Evolutionary conservation across 805 yeast genomes (phyloP).

Genomic region (Barnettozyma californica): DNA sequence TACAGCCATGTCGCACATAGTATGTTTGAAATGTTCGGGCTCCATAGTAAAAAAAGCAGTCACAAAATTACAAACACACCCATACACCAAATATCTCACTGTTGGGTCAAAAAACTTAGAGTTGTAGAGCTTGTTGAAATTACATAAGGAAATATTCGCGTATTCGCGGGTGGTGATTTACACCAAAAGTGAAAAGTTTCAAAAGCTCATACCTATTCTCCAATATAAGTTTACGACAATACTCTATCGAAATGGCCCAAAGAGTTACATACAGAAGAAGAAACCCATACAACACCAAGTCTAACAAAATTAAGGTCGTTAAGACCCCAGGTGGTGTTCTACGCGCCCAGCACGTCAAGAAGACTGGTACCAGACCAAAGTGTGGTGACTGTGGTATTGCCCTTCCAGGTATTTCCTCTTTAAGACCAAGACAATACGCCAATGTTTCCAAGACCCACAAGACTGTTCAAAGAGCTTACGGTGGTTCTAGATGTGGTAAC

Average conservation of each 20-base stretch:
- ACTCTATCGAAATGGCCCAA: conserved; percentile 76
- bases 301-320: conserved; percentile 99
- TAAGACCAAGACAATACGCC: conserved; percentile 99
- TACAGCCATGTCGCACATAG: neutral
- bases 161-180: neutral
- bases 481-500: conserved; percentile 98
- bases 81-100: conserved; percentile 3
- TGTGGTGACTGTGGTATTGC: conserved; percentile 80
- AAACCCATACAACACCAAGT: conserved; percentile 99
- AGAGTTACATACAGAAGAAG: conserved; percentile 99
- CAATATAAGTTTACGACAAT: too few relatives aligned
- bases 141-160: neutral
- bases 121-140: too few relatives aligned
- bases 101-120: too few relatives aligned
- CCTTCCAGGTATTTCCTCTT: conserved; percentile 83
- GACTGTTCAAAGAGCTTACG: conserved; percentile 99
- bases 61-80: conserved; percentile 7
- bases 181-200: conserved; percentile 2
- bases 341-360: conserved; percentile 96
- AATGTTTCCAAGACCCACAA: conserved; percentile 91
- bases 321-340: conserved; percentile 99
- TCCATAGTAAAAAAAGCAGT: conserved; percentile 9
- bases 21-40: too few relatives aligned
- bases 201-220: neutral
- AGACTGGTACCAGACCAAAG: conserved; percentile 74